A percentile compares a stretch with the other conserved stretches of the same genome.
These are phyloP conservation scores for Aspergillus bridgeri DNA, from an alignment of 495 filamentous ascomycete species.

Conservation along the genomic window DNA sequence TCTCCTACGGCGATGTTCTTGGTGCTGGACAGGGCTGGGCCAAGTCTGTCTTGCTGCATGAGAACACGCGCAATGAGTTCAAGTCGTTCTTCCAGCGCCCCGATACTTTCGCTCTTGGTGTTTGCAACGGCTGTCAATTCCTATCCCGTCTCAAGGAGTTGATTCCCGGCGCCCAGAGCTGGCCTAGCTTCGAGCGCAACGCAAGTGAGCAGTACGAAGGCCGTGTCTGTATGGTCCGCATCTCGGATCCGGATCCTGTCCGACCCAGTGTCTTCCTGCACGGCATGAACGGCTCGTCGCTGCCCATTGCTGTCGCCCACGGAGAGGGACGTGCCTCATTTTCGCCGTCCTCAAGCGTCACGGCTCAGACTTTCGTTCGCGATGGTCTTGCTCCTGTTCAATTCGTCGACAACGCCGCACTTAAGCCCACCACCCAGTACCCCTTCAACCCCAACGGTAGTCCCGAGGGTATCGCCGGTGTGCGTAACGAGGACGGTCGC, in stretches of 20 bases:
- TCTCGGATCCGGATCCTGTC: conserved; percentile 55
- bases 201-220: conserved; percentile 89
- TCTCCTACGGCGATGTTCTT: conserved; percentile 95
- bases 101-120: conserved; percentile 89
- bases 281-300: conserved; percentile 78
- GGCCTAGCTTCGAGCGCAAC: conserved; percentile 88
- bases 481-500: conserved; percentile 75
- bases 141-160: conserved; percentile 75
- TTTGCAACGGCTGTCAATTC: conserved; percentile 99
- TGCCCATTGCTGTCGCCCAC: conserved; percentile 89
- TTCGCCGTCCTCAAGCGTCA: conserved; percentile 36
- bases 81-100: conserved; percentile 79
- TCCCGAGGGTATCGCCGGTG: conserved; percentile 79
- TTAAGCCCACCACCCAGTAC: conserved; percentile 72
- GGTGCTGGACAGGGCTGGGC: conserved; percentile 96
- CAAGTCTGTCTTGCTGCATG: conserved; percentile 84
- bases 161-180: conserved; percentile 80
- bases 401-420: conserved; percentile 76
- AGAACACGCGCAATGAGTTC: conserved; percentile 72
- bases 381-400: conserved; percentile 66
- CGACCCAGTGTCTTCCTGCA: conserved; percentile 82
- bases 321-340: conserved; percentile 89
- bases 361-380: conserved; percentile 51
- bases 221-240: conserved; percentile 82
- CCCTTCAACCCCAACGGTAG: conserved; percentile 94